These are phyloP conservation scores for Stemphylium vesicarium DNA, from an alignment of 2,329 filamentous ascomycete genomes.

Conservation along the genomic window DNA sequence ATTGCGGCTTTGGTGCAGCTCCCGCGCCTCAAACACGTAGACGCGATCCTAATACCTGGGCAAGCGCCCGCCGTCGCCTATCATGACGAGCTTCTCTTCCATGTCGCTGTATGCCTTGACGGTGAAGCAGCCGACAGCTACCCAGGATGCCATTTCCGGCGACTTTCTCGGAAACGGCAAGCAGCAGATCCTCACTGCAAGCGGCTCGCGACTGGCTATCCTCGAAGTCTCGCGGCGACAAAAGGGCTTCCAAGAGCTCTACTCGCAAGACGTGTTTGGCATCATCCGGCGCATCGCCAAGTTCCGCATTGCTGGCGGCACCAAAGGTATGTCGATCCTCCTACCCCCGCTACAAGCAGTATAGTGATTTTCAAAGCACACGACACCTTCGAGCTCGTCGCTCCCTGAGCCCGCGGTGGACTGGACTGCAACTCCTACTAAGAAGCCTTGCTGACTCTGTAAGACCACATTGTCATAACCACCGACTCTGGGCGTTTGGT, in stretches of 20 bases:
- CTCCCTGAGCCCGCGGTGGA: constrained; percentile 35
- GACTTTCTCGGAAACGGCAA: constrained; percentile 97
- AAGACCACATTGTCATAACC: constrained; percentile 94
- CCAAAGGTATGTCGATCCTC: constrained; percentile 76
- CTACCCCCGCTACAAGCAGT: constrained; percentile 44
- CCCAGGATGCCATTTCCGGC: constrained; percentile 89
- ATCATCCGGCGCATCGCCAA: constrained; percentile 89
- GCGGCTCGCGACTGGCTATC: constrained; percentile 86
- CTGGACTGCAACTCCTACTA: constrained; percentile 39
- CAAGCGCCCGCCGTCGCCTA: constrained; percentile 49
- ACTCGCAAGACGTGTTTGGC: constrained; percentile 94
- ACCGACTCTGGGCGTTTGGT: constrained; percentile 96
- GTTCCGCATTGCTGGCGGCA: constrained; percentile 91
- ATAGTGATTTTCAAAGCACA: constrained; percentile 58
- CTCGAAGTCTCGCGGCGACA: constrained; percentile 84
- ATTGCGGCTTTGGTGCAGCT: background rate
- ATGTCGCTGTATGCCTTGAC: constrained; percentile 99
- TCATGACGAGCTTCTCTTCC: constrained; percentile 95
- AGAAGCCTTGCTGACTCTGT: constrained; percentile 45
- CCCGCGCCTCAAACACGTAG: constrained; percentile 7
- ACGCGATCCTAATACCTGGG: constrained; percentile 33
- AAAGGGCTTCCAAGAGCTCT: constrained; percentile 82
- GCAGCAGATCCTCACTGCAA: constrained; percentile 94
- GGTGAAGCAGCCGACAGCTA: constrained; percentile 86
- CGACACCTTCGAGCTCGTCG: constrained; percentile 33